Base-by-base conservation (phyloP, 2,329 filamentous ascomycete genomes). In the Fusarium mangiferae region DNA sequence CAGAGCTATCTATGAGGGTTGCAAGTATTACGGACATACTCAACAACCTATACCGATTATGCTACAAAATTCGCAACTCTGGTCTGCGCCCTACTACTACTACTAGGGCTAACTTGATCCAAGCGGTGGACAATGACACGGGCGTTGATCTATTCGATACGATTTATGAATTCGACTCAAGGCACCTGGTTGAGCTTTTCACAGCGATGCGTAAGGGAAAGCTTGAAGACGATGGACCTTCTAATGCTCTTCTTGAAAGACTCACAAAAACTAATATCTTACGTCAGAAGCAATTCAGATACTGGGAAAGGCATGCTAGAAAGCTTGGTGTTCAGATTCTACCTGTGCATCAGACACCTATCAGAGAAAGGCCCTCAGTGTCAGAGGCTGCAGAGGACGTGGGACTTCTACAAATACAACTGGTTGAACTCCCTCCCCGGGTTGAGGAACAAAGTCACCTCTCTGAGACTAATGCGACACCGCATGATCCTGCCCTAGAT, bases 391-490 rank as follows among this genome's bases (percentile, higher is more conserved):
- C 0, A 46, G 8, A 15, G 13, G 13, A 22, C 2, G 13, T 7
- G 0, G 24, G 24, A 7, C 8, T 7, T 15, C 24, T 0, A 7
- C 2, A 46, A 28, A 7, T 3, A 17, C 24, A 28, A 0, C 44
- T 8, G 0, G 18, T 3, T 28, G 44, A 28, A 3, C 2, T 22
- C 0, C 6, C 12, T 5, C 12, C 18, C 18, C 12, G 0, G 0
- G 13, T 10, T 7, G 5, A 3, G 24, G 44, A 46, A 28, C 24
- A 46, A 24, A 46, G 44, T 3, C 8, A 3, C 8, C 12, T 46
- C 13, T 46, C 24, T 10, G 44, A 3, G 18, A 46, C 44, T 22
- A 7, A 28, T 46, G 18, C 44, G 13, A 46, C 24, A 7, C 44
- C 44, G 0, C 20, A 46, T 28, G 44, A 46, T 18, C 24, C 18